phyloP scores from a whole-genome alignment of 1,284 basidiomycete genomes.

The Ustilago tritici region DNA sequence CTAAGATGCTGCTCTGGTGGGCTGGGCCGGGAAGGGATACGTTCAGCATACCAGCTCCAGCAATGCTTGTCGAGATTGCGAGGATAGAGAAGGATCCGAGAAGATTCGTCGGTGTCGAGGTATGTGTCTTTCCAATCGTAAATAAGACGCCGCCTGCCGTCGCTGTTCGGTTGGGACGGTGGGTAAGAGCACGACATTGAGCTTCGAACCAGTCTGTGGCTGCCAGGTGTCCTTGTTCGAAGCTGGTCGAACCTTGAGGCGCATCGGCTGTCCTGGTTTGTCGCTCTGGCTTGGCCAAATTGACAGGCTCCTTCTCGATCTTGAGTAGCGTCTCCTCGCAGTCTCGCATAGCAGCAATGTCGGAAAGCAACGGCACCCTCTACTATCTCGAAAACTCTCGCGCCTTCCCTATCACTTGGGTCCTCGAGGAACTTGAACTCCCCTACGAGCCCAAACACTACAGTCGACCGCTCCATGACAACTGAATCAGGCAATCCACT shows the following conservation, averaged over 20 bases:
- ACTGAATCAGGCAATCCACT: constrained; percentile 28
- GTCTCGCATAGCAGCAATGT: neutral
- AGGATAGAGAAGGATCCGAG: neutral
- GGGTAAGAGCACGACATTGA: neutral
- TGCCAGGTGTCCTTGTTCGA: neutral
- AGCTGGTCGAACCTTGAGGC: neutral
- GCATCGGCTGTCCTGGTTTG: neutral
- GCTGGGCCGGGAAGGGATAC: no score
- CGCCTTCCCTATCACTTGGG: constrained; percentile 36
- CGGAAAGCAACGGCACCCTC: constrained; percentile 14
- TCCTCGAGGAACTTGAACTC: constrained; percentile 32
- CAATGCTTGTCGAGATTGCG: neutral
- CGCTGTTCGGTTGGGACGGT: neutral
- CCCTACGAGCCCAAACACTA: constrained; percentile 25
- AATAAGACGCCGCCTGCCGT: constrained; percentile 2
- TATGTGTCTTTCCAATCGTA: neutral
- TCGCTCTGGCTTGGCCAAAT: neutral
- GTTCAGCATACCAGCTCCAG: no score
- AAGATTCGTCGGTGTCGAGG: neutral
- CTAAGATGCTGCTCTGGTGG: no score
- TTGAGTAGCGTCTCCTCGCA: constrained; percentile 1
- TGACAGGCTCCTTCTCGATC: neutral
- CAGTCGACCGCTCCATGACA: constrained; percentile 4
- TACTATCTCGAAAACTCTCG: constrained; percentile 48
- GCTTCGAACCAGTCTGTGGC: neutral